phyloP scores from a whole-genome alignment of 2,329 filamentous ascomycete species.

The Diaporthe caulivora region DNA sequence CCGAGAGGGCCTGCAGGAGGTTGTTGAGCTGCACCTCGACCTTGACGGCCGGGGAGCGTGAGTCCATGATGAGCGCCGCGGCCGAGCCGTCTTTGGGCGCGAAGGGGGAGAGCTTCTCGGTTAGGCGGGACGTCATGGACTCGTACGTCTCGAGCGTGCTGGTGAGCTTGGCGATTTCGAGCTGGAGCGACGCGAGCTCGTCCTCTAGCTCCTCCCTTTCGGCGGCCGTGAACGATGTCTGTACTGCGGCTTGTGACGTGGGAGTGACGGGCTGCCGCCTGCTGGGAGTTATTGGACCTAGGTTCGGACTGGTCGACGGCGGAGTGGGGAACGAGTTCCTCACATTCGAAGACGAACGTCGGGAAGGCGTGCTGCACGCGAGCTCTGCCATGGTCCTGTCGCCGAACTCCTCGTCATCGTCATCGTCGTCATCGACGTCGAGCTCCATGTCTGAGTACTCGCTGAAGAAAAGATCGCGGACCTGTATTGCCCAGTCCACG shows the following conservation, averaged over 20 bases:
- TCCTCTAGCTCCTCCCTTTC: slow-evolving; percentile 58
- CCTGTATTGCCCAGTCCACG: slow-evolving; percentile 64
- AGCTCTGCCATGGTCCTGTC: slow-evolving; percentile 65
- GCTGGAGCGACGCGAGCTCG: slow-evolving; percentile 61
- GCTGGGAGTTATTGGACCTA: slow-evolving; percentile 53
- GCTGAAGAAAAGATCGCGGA: slow-evolving; percentile 60
- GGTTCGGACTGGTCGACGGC: slow-evolving; percentile 64
- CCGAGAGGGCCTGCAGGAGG: slow-evolving; percentile 60
- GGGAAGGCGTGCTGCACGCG: slow-evolving; percentile 64
- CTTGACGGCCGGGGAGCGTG: slow-evolving; percentile 43
- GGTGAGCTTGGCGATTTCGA: slow-evolving; percentile 62
- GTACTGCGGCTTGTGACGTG: slow-evolving; percentile 53
- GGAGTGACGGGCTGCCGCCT: slow-evolving; percentile 46
- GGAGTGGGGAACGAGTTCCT: slow-evolving; percentile 66
- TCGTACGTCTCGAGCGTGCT: slow-evolving; percentile 62
- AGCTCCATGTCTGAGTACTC: slow-evolving; percentile 57
- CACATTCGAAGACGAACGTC: slow-evolving; percentile 45
- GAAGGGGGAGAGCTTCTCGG: slow-evolving; percentile 52
- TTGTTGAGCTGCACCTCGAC: slow-evolving; percentile 58
- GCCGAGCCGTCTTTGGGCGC: slow-evolving; percentile 40
- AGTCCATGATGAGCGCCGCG: slow-evolving; percentile 32
- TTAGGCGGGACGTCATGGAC: slow-evolving; percentile 53
- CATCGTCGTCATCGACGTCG: slow-evolving; percentile 51
- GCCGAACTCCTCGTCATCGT: slow-evolving; percentile 56
- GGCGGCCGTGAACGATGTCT: slow-evolving; percentile 56